Evolutionary conservation across 1,284 basidiomycete species (phyloP).

Genomic region (Pholiota adiposa): DNA sequence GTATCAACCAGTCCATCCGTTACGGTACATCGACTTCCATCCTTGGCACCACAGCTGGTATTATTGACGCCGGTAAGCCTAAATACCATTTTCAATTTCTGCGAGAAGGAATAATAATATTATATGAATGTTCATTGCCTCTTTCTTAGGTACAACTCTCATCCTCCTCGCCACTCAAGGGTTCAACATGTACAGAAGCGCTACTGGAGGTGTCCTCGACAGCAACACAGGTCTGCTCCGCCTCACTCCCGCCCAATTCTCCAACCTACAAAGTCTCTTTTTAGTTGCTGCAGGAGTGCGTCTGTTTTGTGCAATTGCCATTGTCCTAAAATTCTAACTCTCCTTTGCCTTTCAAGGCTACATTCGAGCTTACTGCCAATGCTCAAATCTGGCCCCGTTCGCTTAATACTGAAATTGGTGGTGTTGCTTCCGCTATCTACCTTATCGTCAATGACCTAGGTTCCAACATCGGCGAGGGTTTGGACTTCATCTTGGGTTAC

Average conservation of each 20-base stretch:
- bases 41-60: slow-evolving; percentile 54
- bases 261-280: slow-evolving; percentile 54
- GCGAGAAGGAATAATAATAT: too few relatives aligned
- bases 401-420: slow-evolving; percentile 57
- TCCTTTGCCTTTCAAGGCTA: too few relatives aligned
- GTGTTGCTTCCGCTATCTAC: slow-evolving; percentile 49
- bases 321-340: neutral
- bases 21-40: slow-evolving; percentile 51
- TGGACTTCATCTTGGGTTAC: slow-evolving; percentile 59
- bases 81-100: neutral
- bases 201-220: slow-evolving; percentile 57
- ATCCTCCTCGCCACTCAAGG: slow-evolving; percentile 47
- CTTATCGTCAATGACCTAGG: slow-evolving; percentile 51
- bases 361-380: slow-evolving; percentile 58
- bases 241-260: slow-evolving; percentile 54
- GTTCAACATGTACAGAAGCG: slow-evolving; percentile 49
- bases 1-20: slow-evolving; percentile 60
- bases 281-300: slow-evolving; percentile 55
- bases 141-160: slow-evolving; percentile 47
- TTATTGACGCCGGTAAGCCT: slow-evolving; percentile 61
- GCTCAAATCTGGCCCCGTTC: slow-evolving; percentile 66
- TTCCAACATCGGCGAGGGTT: slow-evolving; percentile 39
- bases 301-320: neutral
- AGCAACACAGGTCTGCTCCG: slow-evolving; percentile 58
- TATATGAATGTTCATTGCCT: slow-evolving; percentile 14